A percentile compares a stretch with the other conserved stretches of the same genome.
Conservation (phyloP, 306 rosid genomes). For the Acmispon strigosus region DNA sequence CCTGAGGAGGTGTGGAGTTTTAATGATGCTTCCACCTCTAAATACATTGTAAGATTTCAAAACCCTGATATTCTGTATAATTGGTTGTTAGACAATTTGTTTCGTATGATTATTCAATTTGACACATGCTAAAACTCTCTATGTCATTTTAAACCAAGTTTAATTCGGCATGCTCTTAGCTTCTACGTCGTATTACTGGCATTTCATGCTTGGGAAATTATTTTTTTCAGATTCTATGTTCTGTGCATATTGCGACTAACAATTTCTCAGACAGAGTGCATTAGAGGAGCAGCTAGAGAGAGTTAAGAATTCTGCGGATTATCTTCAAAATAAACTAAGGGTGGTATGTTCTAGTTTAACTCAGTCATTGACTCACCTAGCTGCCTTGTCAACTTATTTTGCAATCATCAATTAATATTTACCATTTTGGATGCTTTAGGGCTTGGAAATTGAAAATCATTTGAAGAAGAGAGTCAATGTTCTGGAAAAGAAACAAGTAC, state of each 20-base stretch:
- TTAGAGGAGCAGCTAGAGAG: conserved; percentile 81
- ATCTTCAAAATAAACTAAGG: conserved; percentile 65
- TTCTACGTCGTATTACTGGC: background rate
- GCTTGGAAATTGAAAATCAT: conserved; percentile 94
- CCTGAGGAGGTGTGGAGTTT: conserved; percentile 71
- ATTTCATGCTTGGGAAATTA: conserved; percentile 4
- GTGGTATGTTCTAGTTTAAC: conserved; percentile 52
- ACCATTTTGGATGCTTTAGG: conserved; percentile 50
- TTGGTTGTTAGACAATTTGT: background rate
- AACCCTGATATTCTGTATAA: conserved; percentile 2
- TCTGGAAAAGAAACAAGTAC: conserved; percentile 72
- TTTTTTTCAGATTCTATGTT: conserved; percentile 32
- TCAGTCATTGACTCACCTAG: background rate
- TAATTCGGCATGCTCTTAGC: conserved; percentile 3
- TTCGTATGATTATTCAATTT: conserved; percentile 15
- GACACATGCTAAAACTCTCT: background rate
- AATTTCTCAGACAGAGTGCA: conserved; percentile 95
- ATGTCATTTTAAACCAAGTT: conserved; percentile 3
- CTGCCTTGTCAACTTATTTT: background rate
- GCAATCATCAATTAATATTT: background rate
- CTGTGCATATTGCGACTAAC: conserved; percentile 56
- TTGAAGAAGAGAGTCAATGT: conserved; percentile 62
- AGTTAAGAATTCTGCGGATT: conserved; percentile 52
- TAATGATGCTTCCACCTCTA: conserved; percentile 67
- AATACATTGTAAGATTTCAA: conserved; percentile 72